Conservation (phyloP, 371 early-diverging fungal species). For the Saksenaea oblongispora region DNA sequence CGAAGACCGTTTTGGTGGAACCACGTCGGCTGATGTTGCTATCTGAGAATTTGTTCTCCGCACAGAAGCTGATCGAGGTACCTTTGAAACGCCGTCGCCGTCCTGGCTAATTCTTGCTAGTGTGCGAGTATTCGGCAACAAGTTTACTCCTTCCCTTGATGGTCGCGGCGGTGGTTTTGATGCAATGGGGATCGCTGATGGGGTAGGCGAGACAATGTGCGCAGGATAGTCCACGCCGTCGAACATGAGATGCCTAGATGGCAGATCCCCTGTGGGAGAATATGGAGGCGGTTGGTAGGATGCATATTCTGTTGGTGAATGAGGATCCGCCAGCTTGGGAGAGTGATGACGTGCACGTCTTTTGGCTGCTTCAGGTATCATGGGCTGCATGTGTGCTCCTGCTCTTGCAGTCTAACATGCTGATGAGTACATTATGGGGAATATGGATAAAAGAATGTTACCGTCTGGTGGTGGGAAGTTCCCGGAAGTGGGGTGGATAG, state of each 20-base stretch:
- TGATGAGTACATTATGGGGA: neutral
- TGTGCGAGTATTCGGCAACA: constrained; percentile 14
- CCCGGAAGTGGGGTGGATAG: constrained; percentile 14
- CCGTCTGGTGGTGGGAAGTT: neutral
- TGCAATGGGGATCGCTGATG: neutral
- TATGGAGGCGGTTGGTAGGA: constrained; percentile 9
- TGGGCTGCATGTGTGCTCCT: constrained; percentile 9
- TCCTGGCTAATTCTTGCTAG: neutral
- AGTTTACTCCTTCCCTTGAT: constrained; percentile 50
- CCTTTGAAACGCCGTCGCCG: constrained; percentile 9
- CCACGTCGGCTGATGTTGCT: neutral
- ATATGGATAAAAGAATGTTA: no score
- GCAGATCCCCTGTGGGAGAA: neutral
- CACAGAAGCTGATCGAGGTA: neutral
- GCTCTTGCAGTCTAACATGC: neutral
- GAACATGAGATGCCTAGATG: neutral
- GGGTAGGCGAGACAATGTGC: neutral
- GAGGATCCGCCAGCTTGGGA: constrained; percentile 9
- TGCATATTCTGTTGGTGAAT: neutral
- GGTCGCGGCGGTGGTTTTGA: constrained; percentile 31
- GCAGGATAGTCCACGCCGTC: neutral
- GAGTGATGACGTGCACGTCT: constrained; percentile 43
- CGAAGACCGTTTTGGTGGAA: neutral
- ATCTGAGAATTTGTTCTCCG: neutral
- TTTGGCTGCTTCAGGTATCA: constrained; percentile 48